Conservation (phyloP, 2,329 filamentous ascomycete genomes). For the Drechslerella coelobrocha region DNA sequence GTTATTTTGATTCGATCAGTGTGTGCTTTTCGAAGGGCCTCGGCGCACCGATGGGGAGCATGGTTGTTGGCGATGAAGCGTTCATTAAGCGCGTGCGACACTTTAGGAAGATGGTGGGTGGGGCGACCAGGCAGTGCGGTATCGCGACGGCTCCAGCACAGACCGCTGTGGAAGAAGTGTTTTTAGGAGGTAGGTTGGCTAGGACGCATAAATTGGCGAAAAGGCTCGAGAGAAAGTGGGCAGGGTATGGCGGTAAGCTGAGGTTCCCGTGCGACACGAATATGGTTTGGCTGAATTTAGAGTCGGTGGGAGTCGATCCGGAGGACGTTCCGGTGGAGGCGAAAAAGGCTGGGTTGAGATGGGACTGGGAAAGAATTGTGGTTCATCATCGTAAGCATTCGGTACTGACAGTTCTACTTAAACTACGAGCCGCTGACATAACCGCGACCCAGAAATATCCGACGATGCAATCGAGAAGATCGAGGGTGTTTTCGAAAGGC, state of each 20-base stretch:
- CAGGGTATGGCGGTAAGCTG: constrained; percentile 71
- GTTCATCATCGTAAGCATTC: constrained; percentile 67
- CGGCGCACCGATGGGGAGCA: constrained; percentile 64
- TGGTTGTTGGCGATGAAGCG: constrained; percentile 50
- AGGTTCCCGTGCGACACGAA: constrained; percentile 80
- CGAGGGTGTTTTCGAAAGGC: constrained; percentile 64
- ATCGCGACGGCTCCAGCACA: constrained; percentile 77
- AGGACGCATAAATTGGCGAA: constrained; percentile 69
- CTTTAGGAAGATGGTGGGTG: constrained; percentile 75
- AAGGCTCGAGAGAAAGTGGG: constrained; percentile 72
- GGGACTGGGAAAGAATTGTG: constrained; percentile 68
- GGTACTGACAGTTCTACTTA: not conserved
- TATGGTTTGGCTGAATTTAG: constrained; percentile 85
- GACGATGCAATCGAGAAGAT: constrained; percentile 68
- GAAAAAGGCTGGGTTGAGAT: constrained; percentile 66
- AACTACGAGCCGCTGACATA: constrained; percentile 60
- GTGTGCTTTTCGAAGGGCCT: constrained; percentile 66
- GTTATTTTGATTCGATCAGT: constrained; percentile 62
- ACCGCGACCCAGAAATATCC: constrained; percentile 67
- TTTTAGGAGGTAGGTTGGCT: constrained; percentile 70
- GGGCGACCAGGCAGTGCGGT: constrained; percentile 77
- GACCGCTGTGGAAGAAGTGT: constrained; percentile 80
- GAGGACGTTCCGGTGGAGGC: constrained; percentile 66
- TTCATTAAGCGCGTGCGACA: constrained; percentile 47
- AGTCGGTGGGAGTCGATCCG: constrained; percentile 64